Evolutionary conservation across 805 yeast species (phyloP), one percentile per base, ranked within the genome.

Genomic region (Vanderwaltozyma yarrowii): DNA sequence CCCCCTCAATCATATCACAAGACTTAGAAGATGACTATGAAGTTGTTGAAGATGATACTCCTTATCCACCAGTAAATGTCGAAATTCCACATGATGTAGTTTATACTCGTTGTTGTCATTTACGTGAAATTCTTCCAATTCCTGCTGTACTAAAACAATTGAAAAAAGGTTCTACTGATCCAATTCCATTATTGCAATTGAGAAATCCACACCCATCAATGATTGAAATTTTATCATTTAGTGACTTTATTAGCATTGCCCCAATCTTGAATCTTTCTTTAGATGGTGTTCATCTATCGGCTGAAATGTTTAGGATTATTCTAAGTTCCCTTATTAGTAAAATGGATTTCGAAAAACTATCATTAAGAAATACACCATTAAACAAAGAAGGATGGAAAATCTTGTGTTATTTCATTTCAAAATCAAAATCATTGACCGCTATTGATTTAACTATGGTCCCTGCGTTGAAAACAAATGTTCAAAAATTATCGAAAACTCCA

Each of bases 91-190:
- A 81, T 37, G 95, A 86, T 50, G 69, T 79, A 30, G 68, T 88
- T 53, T 88, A 88, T 60, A 84, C 96, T 0, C 69, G 96, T 46
- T 88, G 96, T 57, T 88, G 96, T 51, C 96, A 88, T 59, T 62
- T 88, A 43, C 68, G 96, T 39, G 96, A 88, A 53, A 88, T 88
- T 36, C 60, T 88, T 42, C 96, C 97, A 1, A 86, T 88, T 38
- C 92, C 95, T 1, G 94, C 95, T 1, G 85, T 88, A 5, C 54
- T 84, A 51, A 82, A 80, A 52, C 95, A 85, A 56, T 70, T 88
- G 44, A 78, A 78, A 51, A 51, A 63, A 9, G 92, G 88, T 1
- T 74, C 88, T 1, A 71, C 76, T 36, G 82, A 83, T n/a, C 94
- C 96, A 2, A 65, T 88, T n/a, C 79, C 92, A 1, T 49, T 77